Conservation (phyloP, 495 filamentous ascomycete genomes). For the Bryoglossum gracile region DNA sequence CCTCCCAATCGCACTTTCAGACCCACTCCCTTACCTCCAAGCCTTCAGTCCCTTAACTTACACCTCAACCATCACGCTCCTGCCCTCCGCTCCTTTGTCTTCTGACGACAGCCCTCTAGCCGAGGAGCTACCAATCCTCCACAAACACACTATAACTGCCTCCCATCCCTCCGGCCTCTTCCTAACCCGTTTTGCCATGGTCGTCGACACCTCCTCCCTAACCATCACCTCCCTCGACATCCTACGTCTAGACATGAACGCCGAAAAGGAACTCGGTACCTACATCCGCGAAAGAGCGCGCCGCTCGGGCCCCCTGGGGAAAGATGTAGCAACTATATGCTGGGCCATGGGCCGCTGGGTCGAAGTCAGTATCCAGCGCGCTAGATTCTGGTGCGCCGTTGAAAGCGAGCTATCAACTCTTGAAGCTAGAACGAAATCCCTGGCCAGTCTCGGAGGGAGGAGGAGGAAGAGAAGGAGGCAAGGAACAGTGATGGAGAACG, state of each 20-base stretch:
- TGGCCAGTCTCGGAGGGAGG: slow-evolving; percentile 28
- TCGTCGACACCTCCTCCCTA: slow-evolving; percentile 36
- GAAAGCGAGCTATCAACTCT: slow-evolving; percentile 32
- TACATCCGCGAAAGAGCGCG: slow-evolving; percentile 30
- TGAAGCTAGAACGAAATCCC: slow-evolving; percentile 21
- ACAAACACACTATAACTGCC: slow-evolving; percentile 33
- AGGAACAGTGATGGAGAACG: slow-evolving; percentile 14
- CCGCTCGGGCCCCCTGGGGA: slow-evolving; percentile 28
- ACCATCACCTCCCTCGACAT: slow-evolving; percentile 33
- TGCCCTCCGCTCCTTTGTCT: slow-evolving; percentile 25
- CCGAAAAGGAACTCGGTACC: slow-evolving; percentile 36
- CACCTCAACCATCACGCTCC: slow-evolving; percentile 37
- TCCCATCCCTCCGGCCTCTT: slow-evolving; percentile 36
- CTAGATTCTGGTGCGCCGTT: slow-evolving; percentile 38
- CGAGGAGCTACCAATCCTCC: slow-evolving; percentile 13
- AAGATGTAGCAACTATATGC: slow-evolving; percentile 38
- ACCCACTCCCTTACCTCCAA: slow-evolving; percentile 50
- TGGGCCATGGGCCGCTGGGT: slow-evolving; percentile 50
- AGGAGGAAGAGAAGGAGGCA: slow-evolving; percentile 21
- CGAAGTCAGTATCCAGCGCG: slow-evolving; percentile 36
- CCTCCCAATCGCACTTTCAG: slow-evolving; percentile 43
- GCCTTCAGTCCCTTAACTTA: slow-evolving; percentile 49
- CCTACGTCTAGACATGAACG: slow-evolving; percentile 32
- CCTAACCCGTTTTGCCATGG: slow-evolving; percentile 38
- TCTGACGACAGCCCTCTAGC: slow-evolving; percentile 11